Conservation (phyloP, 176 grass and related monocot species). For the Avena eriantha region DNA sequence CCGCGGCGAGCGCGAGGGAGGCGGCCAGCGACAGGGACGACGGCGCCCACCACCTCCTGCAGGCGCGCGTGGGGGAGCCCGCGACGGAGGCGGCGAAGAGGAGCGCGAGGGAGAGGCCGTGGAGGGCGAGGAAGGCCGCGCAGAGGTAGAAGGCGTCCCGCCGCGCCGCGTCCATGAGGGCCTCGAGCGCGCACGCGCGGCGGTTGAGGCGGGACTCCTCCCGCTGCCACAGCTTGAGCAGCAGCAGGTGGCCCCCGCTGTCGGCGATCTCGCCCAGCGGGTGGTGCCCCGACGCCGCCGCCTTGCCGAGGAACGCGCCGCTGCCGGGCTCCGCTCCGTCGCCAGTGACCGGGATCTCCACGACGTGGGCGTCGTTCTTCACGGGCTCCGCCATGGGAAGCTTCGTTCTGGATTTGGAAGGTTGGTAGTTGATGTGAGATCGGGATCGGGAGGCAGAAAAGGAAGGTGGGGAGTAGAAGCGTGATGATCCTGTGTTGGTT, state of each 20-base stretch:
- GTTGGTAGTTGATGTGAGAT: constrained; percentile 55
- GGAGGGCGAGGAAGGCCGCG: constrained; percentile 88
- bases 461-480: constrained; percentile 31
- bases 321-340: constrained; percentile 22
- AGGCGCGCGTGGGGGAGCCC: constrained; percentile 10
- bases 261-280: constrained; percentile 73
- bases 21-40: constrained; percentile 60
- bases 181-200: constrained; percentile 65
- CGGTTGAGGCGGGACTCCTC: constrained; percentile 70
- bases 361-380: constrained; percentile 48
- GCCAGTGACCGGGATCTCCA: constrained; percentile 51
- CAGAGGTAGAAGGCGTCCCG: constrained; percentile 83
- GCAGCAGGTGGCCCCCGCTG: constrained; percentile 81
- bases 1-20: constrained; percentile 70
- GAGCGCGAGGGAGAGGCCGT: constrained; percentile 76
- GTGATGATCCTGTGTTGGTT: neutral
- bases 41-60: constrained; percentile 81
- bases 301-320: constrained; percentile 28
- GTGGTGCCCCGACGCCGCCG: constrained; percentile 42
- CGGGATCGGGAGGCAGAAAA: constrained; percentile 23
- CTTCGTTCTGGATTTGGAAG: neutral
- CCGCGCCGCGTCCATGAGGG: constrained; percentile 59
- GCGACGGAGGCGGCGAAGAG: constrained; percentile 73
- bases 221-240: constrained; percentile 90
- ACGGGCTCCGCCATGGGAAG: constrained; percentile 20